Evolutionary conservation across 768 basidiomycete genomes (phyloP), one percentile per base, ranked within the genome.

Genomic region (Chalciporus piperatus): DNA sequence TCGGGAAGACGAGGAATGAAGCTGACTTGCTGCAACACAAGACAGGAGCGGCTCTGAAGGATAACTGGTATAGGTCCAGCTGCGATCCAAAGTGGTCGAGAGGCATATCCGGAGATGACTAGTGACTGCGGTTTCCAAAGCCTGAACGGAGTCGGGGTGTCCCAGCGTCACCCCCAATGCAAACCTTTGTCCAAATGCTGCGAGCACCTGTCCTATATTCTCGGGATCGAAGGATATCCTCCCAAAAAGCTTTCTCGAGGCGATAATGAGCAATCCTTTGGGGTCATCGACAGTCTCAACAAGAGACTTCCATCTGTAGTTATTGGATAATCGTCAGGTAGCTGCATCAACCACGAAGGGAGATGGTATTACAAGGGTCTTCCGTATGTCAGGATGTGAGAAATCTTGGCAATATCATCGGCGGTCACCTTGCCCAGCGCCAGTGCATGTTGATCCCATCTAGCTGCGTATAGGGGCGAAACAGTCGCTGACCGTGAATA

Each of bases 101-200:
- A 39, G 27, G 19, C 47, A 59, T 14, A 59, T 27, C 13, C 48
- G 58, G 7, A 59, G 33, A 35, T 58, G 57, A 13, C 44, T 54
- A 11, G 47, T 46, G 11, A 58, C 47, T 14, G 20, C 49, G 0
- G 10, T 27, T 19, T 55, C 47, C 20, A 49, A 17, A 30, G n/a
- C n/a, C n/a, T 5, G 8, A 11, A 20, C n/a, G 1, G 50, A 32
- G 11, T 46, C 39, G 19, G 40, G 39, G 20, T 41, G 45, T 27
- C 45, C 50, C 8, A 46, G 12, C 3, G 17, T 27, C 19, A 47
- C 32, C 7, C 35, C 32, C 14, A 54, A 12, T 32, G 14, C 28
- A 17, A 54, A 51, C 6, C 39, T 17, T 14, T 41, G 39, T n/a
- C 50, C 48, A 14, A 45, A 28, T 1, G 41, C 25, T n/a, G 50